These are phyloP conservation scores for Trichosporon ovoides DNA, from an alignment of 1,284 basidiomycete genomes.

Conservation along the genomic window DNA sequence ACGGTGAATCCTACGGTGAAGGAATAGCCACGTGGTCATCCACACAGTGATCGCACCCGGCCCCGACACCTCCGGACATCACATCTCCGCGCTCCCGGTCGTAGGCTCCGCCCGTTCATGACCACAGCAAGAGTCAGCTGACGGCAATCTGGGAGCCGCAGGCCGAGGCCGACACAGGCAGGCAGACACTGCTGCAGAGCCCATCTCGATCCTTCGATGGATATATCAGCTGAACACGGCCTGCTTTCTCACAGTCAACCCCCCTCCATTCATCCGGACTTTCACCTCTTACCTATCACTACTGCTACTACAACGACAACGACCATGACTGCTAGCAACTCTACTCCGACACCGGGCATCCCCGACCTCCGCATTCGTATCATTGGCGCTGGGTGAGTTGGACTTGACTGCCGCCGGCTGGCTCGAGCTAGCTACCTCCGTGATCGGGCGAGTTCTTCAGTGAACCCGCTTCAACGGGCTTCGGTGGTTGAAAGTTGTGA, in stretches of 20 bases:
- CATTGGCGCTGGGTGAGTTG: conserved; percentile 19
- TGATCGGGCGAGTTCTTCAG: too few relatives aligned
- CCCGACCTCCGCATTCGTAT: conserved; percentile 19
- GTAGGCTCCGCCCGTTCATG: too few relatives aligned
- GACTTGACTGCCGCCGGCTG: too few relatives aligned
- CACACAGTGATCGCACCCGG: neutral
- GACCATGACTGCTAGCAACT: neutral
- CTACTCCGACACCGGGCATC: neutral
- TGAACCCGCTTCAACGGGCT: too few relatives aligned
- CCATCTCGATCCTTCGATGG: too few relatives aligned
- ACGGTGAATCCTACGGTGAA: too few relatives aligned
- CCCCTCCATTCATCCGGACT: neutral
- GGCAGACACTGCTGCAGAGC: neutral
- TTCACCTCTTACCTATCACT: too few relatives aligned
- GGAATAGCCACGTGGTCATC: neutral
- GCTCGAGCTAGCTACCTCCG: too few relatives aligned
- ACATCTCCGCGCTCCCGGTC: neutral
- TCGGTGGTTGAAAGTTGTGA: too few relatives aligned
- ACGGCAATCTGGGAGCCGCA: neutral
- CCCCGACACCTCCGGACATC: neutral
- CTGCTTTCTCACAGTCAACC: neutral
- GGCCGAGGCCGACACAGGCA: neutral
- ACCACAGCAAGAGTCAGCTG: too few relatives aligned
- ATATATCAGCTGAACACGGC: too few relatives aligned
- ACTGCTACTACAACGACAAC: neutral